Evolutionary conservation across 2,329 filamentous ascomycete genomes (phyloP), one percentile per base, ranked within the genome.

Genomic region (Coleophoma eucalyptorum): DNA sequence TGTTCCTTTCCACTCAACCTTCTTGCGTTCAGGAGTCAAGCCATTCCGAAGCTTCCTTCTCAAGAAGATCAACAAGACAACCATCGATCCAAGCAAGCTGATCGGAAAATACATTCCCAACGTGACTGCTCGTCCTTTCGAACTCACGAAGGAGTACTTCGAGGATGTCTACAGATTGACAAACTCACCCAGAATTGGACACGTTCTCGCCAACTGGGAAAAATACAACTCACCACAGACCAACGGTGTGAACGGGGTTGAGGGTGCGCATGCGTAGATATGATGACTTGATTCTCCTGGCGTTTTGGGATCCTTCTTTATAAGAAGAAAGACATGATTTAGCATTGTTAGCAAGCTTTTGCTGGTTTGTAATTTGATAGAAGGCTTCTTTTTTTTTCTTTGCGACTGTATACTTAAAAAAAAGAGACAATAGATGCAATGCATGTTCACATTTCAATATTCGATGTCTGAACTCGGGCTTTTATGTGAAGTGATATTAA

Each of bases 51-150:
- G 87, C 42, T 99, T 99, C 83, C 73, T 99, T 68, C 86, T 97
- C 63, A 99, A 97, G 89, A 99, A 99, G 83, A 97, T 99, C 76
- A 91, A 97, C 81, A 96, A 96, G 84, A 97, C 92, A 20, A 95
- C 89, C 49, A 97, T 99, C 69, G 94, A 99, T 69, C 94, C 94
- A 5, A 88, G 89, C 69, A 97, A 97, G 80, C 76, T 99, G 65
- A 81, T 99, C 60, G 94, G 94, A 65, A 99, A 99, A 75, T 99
- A 99, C 75, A 97, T 99, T 60, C 94, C 94, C 62, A 99, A 99
- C 72, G 95, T 99, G 60, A 99, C 94, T 50, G 94, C 94, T 52
- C 86, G 86, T 73, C 94, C 94, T 15, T 99, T 99, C 69, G 90
- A 91, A 69, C 78, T 99, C 59, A 96, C 91, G 50, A 96, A 92